These are phyloP conservation scores for Fistulinella staudtii DNA, from an alignment of 1,284 basidiomycete genomes.

Conservation along the genomic window DNA sequence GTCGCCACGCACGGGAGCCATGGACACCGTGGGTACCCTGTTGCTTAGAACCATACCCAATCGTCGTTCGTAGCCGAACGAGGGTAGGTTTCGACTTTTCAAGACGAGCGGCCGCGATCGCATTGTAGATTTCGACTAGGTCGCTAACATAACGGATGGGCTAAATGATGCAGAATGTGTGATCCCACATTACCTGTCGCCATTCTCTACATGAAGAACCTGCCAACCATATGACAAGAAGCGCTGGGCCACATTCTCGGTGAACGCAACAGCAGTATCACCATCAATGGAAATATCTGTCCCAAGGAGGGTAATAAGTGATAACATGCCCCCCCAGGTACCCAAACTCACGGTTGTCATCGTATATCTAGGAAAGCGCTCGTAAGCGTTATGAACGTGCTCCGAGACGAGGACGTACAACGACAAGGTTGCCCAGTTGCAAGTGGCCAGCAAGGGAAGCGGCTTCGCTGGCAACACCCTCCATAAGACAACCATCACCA, in stretches of 20 bases:
- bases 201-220: slow-evolving; percentile 79
- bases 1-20: slow-evolving; percentile 67
- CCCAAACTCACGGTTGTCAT: slow-evolving; percentile 72
- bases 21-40: slow-evolving; percentile 94
- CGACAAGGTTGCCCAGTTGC: slow-evolving; percentile 89
- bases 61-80: slow-evolving; percentile 85
- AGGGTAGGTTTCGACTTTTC: slow-evolving; percentile 84
- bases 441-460: slow-evolving; percentile 91
- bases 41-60: slow-evolving; percentile 90
- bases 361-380: slow-evolving; percentile 69
- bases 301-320: slow-evolving; percentile 3
- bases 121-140: slow-evolving; percentile 73
- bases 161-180: neutral
- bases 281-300: slow-evolving; percentile 95
- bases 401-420: slow-evolving; percentile 54
- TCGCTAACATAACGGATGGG: slow-evolving; percentile 47
- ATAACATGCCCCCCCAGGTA: neutral
- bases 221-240: slow-evolving; percentile 95
- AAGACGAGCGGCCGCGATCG: slow-evolving; percentile 75
- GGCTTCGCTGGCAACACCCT: slow-evolving; percentile 90
- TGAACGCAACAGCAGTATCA: slow-evolving; percentile 89
- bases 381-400: slow-evolving; percentile 15
- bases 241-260: slow-evolving; percentile 87
- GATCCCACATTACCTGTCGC: slow-evolving; percentile 59
- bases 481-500: slow-evolving; percentile 95